phyloP scores from a whole-genome alignment of 768 basidiomycete genomes.

The Tylopilus vinaceipallidus region DNA sequence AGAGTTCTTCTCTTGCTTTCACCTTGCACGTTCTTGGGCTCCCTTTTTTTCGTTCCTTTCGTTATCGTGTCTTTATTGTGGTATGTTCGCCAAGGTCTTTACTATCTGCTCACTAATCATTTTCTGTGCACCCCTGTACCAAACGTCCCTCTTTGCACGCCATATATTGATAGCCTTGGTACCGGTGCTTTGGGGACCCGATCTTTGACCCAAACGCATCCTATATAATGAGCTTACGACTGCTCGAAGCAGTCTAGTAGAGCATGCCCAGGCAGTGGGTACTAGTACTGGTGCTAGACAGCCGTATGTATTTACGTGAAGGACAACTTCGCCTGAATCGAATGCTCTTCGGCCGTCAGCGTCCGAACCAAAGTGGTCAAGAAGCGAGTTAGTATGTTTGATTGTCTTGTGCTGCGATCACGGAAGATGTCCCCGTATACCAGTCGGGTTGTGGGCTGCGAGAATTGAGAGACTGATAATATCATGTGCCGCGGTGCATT shows the following conservation, averaged over 20 bases:
- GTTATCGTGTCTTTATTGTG: conserved; percentile 1
- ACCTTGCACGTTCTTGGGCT: conserved; percentile 11
- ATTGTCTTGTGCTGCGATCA: no score
- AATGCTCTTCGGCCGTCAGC: no score
- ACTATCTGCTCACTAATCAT: conserved; percentile 3
- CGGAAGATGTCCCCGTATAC: no score
- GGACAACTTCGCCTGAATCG: no score
- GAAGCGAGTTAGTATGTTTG: not conserved
- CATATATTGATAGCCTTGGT: conserved; percentile 3
- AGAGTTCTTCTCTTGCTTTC: conserved; percentile 9
- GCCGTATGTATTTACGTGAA: not conserved
- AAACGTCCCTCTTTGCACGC: conserved; percentile 4
- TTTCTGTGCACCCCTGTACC: conserved; percentile 10
- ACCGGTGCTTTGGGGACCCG: not conserved
- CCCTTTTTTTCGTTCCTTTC: conserved; percentile 7
- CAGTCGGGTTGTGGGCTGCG: no score
- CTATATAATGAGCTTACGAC: not conserved
- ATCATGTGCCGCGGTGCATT: no score
- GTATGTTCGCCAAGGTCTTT: not conserved
- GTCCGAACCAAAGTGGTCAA: no score
- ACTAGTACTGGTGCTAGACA: not conserved
- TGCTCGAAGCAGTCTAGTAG: conserved; percentile 11
- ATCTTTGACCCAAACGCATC: not conserved
- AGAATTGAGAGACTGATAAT: no score
- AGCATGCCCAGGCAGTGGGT: not conserved